Conservation (phyloP, 768 basidiomycete genomes). For the Mycena alexandri region DNA sequence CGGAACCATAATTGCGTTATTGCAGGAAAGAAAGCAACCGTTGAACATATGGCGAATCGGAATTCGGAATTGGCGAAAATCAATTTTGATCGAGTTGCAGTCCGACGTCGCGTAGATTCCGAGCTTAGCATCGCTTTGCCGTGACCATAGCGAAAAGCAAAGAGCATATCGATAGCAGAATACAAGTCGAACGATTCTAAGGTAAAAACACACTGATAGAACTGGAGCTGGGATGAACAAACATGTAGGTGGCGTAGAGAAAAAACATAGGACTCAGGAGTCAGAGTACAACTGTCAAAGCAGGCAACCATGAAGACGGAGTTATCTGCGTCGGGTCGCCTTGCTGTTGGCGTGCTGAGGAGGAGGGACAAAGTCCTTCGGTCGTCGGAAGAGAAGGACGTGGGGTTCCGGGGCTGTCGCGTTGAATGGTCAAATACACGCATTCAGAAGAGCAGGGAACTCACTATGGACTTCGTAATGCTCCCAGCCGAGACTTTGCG, state of each 20-base stretch:
- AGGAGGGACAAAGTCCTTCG: slow-evolving; percentile 74
- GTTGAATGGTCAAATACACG: slow-evolving; percentile 5
- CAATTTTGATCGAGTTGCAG: not conserved
- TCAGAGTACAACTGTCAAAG: not conserved
- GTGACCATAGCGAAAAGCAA: not conserved
- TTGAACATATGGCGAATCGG: not conserved
- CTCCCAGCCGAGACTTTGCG: slow-evolving; percentile 96
- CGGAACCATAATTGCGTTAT: not conserved
- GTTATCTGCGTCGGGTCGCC: slow-evolving; percentile 35
- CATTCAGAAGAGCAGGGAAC: slow-evolving; percentile 34
- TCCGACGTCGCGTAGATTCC: not conserved
- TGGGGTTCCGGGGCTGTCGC: slow-evolving; percentile 88
- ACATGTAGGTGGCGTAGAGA: slow-evolving; percentile 29
- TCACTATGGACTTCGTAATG: slow-evolving; percentile 97
- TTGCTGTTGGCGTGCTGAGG: slow-evolving; percentile 54
- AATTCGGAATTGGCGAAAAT: not conserved
- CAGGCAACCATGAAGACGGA: not conserved
- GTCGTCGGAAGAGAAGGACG: slow-evolving; percentile 91
- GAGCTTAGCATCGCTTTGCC: not conserved
- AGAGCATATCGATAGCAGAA: slow-evolving; percentile 30
- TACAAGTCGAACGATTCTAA: slow-evolving; percentile 17
- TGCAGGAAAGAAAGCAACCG: too few relatives aligned
- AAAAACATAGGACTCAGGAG: not conserved
- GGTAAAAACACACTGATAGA: slow-evolving; percentile 10
- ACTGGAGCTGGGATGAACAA: slow-evolving; percentile 16